Conservation (phyloP, 257 asterid species). For the Solanum peruvianum region DNA sequence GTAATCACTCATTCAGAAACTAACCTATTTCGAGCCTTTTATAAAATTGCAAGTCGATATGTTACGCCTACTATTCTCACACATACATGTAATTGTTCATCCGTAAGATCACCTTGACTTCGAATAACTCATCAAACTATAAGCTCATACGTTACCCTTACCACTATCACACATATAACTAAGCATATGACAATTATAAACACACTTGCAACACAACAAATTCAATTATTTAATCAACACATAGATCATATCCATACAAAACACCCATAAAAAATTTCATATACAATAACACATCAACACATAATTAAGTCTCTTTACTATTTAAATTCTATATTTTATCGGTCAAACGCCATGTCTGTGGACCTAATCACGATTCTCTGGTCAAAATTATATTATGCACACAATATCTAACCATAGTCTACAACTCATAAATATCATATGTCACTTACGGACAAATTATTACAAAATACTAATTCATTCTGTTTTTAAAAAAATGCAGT, state of each 20-base stretch:
- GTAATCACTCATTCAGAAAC: background rate
- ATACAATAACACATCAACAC: background rate
- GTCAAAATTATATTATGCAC: background rate
- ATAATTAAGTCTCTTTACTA: background rate
- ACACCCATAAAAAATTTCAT: background rate
- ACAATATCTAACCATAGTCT: background rate
- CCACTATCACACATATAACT: background rate
- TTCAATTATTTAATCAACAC: background rate
- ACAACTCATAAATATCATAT: background rate
- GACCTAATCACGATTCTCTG: background rate
- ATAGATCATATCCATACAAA: no score
- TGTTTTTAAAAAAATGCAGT: background rate
- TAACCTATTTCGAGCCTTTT: background rate
- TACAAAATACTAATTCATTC: background rate
- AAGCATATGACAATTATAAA: background rate
- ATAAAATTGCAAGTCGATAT: background rate
- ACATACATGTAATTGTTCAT: background rate
- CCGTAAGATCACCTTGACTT: background rate
- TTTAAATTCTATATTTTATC: background rate
- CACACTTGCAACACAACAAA: background rate
- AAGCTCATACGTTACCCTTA: background rate
- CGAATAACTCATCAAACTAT: no score
- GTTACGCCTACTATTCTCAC: background rate
- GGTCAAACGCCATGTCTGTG: background rate
- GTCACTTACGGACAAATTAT: background rate